A percentile compares a stretch with the other conserved stretches of the same genome.
Evolutionary conservation across 805 yeast genomes (phyloP).

Genomic region (Pichia sporocuriosa): DNA sequence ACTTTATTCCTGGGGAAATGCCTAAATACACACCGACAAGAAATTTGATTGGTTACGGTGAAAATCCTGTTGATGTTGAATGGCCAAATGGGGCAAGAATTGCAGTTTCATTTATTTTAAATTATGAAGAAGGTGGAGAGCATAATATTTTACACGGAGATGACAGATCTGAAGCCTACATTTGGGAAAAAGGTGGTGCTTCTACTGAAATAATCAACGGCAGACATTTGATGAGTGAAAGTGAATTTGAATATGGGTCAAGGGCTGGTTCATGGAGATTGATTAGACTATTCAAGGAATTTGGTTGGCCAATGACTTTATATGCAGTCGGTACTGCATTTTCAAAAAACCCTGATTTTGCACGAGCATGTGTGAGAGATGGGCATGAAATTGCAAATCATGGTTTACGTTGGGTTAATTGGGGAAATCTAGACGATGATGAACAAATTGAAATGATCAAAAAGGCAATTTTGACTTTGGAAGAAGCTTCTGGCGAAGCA

Average conservation of each 20-base stretch:
- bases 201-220: constrained; percentile 13
- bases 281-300: constrained; percentile 29
- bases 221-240: constrained; percentile 16
- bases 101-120: constrained; percentile 24
- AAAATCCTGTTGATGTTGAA: constrained; percentile 19
- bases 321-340: constrained; percentile 36
- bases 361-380: constrained; percentile 30
- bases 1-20: constrained; percentile 10
- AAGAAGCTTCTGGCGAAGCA: constrained; percentile 28
- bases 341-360: constrained; percentile 29
- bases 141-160: constrained; percentile 14
- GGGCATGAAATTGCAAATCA: constrained; percentile 36
- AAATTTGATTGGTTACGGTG: constrained; percentile 23
- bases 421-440: constrained; percentile 24
- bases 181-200: constrained; percentile 15
- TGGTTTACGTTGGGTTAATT: constrained; percentile 33
- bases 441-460: constrained; percentile 30
- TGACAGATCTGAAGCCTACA: constrained; percentile 16
- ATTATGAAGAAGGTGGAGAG: constrained; percentile 28
- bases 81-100: constrained; percentile 23
- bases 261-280: constrained; percentile 21
- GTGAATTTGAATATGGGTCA: constrained; percentile 16
- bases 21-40: constrained; percentile 13
- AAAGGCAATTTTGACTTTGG: constrained; percentile 25
- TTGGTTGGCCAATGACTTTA: constrained; percentile 28